Evolutionary conservation across 164 flowering plant species (phyloP).

Genomic region (Sextonia rubra): DNA sequence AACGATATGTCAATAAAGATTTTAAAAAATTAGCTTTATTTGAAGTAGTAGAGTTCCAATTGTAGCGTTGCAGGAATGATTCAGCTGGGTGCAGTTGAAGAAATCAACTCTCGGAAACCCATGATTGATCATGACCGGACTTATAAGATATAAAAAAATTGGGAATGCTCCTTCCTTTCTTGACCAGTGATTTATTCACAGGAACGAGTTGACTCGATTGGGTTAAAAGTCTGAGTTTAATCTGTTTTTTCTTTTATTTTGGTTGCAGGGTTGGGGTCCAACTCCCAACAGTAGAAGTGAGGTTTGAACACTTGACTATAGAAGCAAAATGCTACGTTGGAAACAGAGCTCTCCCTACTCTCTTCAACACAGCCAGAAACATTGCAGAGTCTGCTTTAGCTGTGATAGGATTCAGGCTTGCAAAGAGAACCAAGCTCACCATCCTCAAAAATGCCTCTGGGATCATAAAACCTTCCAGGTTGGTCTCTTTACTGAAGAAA

Average conservation of each 20-base stretch:
- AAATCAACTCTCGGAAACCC: no score
- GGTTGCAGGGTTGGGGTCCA: conserved; percentile 31
- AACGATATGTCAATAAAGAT: no score
- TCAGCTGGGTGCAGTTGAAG: no score
- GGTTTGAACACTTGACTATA: conserved; percentile 28
- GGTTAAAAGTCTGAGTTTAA: not conserved
- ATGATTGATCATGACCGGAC: no score
- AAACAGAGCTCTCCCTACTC: conserved; percentile 41
- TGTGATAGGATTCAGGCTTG: conserved; percentile 48
- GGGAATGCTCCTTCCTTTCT: not conserved
- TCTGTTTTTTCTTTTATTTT: not conserved
- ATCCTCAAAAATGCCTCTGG: conserved; percentile 87
- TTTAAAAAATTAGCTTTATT: no score
- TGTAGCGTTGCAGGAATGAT: no score
- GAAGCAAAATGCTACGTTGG: conserved; percentile 38
- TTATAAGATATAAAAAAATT: no score
- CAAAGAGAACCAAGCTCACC: conserved; percentile 63
- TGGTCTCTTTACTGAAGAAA: not conserved
- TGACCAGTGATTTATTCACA: not conserved
- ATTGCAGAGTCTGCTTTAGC: conserved; percentile 51
- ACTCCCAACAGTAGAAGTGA: conserved; percentile 38
- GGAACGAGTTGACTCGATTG: not conserved
- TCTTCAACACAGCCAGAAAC: conserved; percentile 28
- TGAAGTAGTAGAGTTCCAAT: no score
- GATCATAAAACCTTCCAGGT: conserved; percentile 88